Evolutionary conservation across 495 filamentous ascomycete genomes (phyloP).

Genomic region (Podospora sp.): DNA sequence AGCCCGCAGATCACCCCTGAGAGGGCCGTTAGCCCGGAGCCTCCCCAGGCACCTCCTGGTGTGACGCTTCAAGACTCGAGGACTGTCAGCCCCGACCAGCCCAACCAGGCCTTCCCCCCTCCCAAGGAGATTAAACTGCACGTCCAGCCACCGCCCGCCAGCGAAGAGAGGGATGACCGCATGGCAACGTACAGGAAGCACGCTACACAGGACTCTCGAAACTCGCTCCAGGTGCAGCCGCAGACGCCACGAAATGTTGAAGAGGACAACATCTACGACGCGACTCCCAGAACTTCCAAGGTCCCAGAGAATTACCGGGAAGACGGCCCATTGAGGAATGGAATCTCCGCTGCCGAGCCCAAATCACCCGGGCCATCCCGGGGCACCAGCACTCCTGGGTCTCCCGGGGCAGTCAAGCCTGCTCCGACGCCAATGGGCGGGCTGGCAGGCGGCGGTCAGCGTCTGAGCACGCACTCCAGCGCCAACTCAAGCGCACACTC

Average conservation of each 20-base stretch:
- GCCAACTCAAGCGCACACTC: not conserved
- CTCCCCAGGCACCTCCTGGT: slow-evolving; percentile 15
- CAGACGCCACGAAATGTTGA: slow-evolving; percentile 19
- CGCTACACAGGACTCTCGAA: not conserved
- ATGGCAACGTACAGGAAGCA: slow-evolving; percentile 12
- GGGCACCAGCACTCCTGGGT: slow-evolving; percentile 1
- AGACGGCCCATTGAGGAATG: not conserved
- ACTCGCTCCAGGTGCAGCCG: slow-evolving; percentile 14
- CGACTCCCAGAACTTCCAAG: slow-evolving; percentile 42
- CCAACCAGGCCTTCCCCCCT: slow-evolving; percentile 18
- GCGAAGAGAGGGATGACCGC: slow-evolving; percentile 3
- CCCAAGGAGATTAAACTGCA: slow-evolving; percentile 9
- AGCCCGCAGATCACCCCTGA: slow-evolving; percentile 35
- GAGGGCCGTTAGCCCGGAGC: slow-evolving; percentile 42
- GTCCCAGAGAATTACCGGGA: slow-evolving; percentile 18
- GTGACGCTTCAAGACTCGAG: slow-evolving; percentile 18
- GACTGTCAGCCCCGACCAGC: slow-evolving; percentile 34
- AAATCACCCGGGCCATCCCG: slow-evolving; percentile 23
- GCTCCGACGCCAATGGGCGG: not conserved
- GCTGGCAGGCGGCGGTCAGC: not conserved
- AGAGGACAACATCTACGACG: slow-evolving; percentile 50
- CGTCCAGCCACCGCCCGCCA: not conserved
- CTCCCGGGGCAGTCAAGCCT: not conserved
- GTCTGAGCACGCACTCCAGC: not conserved
- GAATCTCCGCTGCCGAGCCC: slow-evolving; percentile 12